phyloP scores from a whole-genome alignment of 345 rosid genomes.

The Chamaenerion angustifolium region DNA sequence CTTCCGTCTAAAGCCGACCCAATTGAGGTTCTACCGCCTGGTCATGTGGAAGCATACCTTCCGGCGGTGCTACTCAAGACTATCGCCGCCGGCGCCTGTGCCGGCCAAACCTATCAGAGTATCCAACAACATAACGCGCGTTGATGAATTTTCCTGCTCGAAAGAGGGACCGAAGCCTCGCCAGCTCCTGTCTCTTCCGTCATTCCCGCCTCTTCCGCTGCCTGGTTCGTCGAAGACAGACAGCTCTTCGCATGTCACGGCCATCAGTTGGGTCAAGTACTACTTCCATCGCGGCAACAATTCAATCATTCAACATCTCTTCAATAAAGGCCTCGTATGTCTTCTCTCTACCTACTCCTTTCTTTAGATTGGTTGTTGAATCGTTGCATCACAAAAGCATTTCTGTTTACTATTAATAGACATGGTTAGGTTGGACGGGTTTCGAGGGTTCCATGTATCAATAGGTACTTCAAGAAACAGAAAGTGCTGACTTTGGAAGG shows the following conservation, averaged over 20 bases:
- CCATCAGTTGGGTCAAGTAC: slow-evolving; percentile 75
- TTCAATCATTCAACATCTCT: slow-evolving; percentile 52
- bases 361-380: not conserved
- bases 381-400: too few relatives aligned
- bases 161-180: slow-evolving; percentile 67
- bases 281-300: slow-evolving; percentile 54
- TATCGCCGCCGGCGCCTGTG: slow-evolving; percentile 9
- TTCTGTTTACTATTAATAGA: too few relatives aligned
- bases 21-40: too few relatives aligned
- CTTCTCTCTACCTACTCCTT: not conserved
- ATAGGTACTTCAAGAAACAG: too few relatives aligned
- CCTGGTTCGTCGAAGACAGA: slow-evolving; percentile 17
- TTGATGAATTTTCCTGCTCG: slow-evolving; percentile 25
- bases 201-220: slow-evolving; percentile 55
- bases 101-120: slow-evolving; percentile 41
- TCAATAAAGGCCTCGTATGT: slow-evolving; percentile 79
- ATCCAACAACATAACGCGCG: slow-evolving; percentile 38
- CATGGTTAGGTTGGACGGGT: too few relatives aligned
- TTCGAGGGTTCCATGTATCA: too few relatives aligned
- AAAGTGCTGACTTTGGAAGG: too few relatives aligned
- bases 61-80: slow-evolving; percentile 9
- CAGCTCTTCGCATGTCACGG: slow-evolving; percentile 31
- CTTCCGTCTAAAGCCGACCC: too few relatives aligned
- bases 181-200: slow-evolving; percentile 70
- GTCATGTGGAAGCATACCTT: not conserved